These are phyloP conservation scores for Coelastrella sp. DNA, from an alignment of 139 green algal species.

Conservation along the genomic window DNA sequence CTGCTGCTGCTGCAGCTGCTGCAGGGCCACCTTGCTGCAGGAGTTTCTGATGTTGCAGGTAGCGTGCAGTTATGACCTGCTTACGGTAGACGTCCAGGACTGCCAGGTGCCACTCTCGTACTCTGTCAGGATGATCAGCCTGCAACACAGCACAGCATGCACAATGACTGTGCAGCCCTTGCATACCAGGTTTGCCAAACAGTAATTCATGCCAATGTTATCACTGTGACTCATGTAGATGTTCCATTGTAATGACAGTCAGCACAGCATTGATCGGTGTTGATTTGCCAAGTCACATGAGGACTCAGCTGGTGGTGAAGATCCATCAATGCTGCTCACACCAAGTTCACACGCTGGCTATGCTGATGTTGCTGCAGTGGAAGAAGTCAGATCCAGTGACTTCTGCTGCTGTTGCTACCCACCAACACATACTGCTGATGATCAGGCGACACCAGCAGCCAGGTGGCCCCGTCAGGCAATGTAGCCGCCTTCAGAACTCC, in stretches of 20 bases:
- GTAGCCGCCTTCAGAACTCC: conserved; percentile 54
- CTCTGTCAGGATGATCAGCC: not conserved
- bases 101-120: conserved; percentile 9
- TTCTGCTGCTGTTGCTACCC: not conserved
- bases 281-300: no score
- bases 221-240: not conserved
- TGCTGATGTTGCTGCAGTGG: no score
- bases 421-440: conserved; percentile 52
- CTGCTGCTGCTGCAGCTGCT: not conserved
- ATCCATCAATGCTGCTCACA: no score
- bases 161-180: not conserved
- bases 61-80: conserved; percentile 24
- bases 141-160: not conserved
- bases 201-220: not conserved
- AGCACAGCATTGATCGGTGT: no score
- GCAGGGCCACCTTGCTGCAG: not conserved
- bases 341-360: no score
- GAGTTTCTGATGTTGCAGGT: conserved; percentile 25
- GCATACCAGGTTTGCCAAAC: not conserved
- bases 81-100: conserved; percentile 21
- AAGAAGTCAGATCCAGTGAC: not conserved
- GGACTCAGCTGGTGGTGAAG: no score
- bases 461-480: conserved; percentile 64
- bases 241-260: no score
- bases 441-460: conserved; percentile 53